Conservation (phyloP, 345 rosid species). For the Arabis hirsuta region DNA sequence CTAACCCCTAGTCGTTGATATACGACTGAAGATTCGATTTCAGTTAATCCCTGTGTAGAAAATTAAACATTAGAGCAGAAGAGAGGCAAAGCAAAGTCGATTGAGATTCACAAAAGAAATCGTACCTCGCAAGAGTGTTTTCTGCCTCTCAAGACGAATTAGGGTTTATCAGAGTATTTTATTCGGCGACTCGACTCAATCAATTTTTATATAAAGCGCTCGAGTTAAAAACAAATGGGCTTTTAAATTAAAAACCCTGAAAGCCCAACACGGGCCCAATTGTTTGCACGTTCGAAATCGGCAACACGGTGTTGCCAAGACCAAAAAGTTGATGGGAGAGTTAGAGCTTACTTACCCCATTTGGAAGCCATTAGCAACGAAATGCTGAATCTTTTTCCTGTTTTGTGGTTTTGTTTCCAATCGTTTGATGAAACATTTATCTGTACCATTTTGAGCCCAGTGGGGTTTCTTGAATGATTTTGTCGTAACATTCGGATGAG, state of each 20-base stretch:
- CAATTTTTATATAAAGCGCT: conserved; percentile 7
- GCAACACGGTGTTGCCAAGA: no score
- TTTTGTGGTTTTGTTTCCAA: no score
- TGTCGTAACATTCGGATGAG: no score
- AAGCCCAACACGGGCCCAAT: conserved; percentile 21
- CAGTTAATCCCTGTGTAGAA: neutral
- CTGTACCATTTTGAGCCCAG: no score
- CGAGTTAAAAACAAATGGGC: conserved; percentile 23
- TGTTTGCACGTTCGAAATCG: neutral
- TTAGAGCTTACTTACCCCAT: no score
- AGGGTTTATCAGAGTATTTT: conserved; percentile 28
- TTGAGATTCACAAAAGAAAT: neutral
- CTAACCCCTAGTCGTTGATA: conserved; percentile 76
- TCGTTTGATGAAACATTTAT: no score
- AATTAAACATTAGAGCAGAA: neutral
- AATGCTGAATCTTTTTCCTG: no score
- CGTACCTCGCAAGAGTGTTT: conserved; percentile 28
- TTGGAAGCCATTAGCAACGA: no score
- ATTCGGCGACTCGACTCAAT: conserved; percentile 10
- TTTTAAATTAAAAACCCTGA: neutral
- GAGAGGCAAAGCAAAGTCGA: neutral
- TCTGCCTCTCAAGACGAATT: conserved; percentile 25
- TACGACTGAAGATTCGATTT: conserved; percentile 60
- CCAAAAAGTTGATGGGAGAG: no score
- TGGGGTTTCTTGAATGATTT: no score